Conservation (phyloP, 2,329 filamentous ascomycete species). For the Diaporthe capsici region DNA sequence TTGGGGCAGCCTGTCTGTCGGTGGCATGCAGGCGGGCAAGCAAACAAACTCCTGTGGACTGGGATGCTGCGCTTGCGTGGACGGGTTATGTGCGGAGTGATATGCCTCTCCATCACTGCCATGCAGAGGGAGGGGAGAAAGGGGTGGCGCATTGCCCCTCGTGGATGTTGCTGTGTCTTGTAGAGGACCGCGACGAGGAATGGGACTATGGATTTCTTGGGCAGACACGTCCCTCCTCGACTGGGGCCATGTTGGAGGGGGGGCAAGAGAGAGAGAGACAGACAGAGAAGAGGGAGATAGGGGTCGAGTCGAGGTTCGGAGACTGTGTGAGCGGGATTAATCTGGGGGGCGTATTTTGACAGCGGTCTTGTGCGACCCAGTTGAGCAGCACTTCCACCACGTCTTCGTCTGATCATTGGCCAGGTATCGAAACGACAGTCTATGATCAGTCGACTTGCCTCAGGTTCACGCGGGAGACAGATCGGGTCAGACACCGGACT, state of each 20-base stretch:
- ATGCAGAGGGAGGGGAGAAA: neutral
- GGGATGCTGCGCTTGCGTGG: neutral
- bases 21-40: neutral
- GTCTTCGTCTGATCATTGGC: neutral
- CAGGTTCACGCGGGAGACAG: neutral
- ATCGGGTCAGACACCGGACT: conserved; percentile 1
- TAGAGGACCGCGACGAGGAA: neutral
- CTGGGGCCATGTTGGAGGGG: neutral
- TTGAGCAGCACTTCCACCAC: neutral
- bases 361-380: conserved; percentile 22
- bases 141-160: neutral
- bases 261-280: no score
- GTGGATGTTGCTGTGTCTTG: neutral
- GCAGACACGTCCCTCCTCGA: neutral
- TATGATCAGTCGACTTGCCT: conserved; percentile 19
- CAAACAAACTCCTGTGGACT: conserved; percentile 5
- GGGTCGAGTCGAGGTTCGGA: neutral
- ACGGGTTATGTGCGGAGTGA: neutral
- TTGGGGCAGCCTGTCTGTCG: neutral
- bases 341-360: conserved; percentile 16
- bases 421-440: neutral
- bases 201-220: neutral
- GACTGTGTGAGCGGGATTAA: neutral
- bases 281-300: neutral
- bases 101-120: neutral